Evolutionary conservation across 352 stramenopile species (phyloP), one percentile per base, ranked within the genome.

Genomic region (Globisporangium radiosum): DNA sequence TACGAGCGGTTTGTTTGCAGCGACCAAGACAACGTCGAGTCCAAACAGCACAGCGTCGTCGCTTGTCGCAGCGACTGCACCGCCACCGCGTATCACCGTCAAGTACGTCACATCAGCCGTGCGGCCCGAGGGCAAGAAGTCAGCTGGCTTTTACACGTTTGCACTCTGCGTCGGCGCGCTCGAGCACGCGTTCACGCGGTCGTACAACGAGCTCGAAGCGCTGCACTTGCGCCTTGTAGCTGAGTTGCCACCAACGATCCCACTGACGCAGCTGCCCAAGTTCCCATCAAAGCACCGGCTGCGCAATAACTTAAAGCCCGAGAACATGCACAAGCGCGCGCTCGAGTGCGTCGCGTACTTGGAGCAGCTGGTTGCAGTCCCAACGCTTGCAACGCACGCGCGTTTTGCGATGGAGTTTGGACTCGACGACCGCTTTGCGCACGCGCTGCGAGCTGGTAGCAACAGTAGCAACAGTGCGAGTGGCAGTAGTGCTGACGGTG

Each of bases 291-390:
- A 91, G 56, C 82, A 94, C 50, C 67, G 72, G 15, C 60, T 86
- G 15, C 82, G 81, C 37, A 92, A 91, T 64, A 87, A 86, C 54
- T 87, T 67, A 13, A 94, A 94, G 56, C 77, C 82, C 0, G 85
- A 94, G 33, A 92, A 92, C 45, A 88, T 94, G 78, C 71, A 88
- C 60, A 94, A 91, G 67, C 81, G 85, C n/a, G 85, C 76, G 2
- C 75, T 89, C 52, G 85, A 94, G 54, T 81, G 92, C 40, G 68
- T 84, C 17, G 57, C 83, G 52, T 94, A 94, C 49, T 75, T 94
- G 37, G 71, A 90, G 56, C 71, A 86, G 33, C 64, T 94, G 6
- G 64, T 92, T 6, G 60, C 67, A 0, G 63, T 84, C 3, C 68
- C 76, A 0, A 65, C 62, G 2, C 66, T 94, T 25, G 48, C 89